Percentiles rank a stretch among this genome's conserved stretches.
phyloP scores from a whole-genome alignment of 257 asterid species.

The Solanum gracilifrons region DNA sequence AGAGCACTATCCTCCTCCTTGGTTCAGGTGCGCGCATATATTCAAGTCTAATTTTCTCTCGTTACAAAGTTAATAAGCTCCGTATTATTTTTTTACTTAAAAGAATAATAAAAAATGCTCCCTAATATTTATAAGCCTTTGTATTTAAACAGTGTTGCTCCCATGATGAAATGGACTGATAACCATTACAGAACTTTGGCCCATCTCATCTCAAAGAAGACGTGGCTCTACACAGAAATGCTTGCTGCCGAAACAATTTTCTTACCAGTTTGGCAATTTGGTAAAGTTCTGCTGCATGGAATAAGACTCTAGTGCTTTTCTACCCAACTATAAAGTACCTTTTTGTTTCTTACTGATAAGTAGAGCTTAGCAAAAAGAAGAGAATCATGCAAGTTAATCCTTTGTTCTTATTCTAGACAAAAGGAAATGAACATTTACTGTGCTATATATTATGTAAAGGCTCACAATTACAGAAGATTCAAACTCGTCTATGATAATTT shows the following conservation, averaged over 20 bases:
- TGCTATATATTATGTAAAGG: not conserved
- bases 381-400: not conserved
- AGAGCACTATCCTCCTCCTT: conserved; percentile 53
- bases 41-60: not conserved
- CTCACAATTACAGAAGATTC: not conserved
- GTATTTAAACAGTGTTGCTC: conserved; percentile 55
- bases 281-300: conserved; percentile 22
- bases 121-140: not conserved
- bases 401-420: not conserved
- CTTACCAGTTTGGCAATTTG: conserved; percentile 64
- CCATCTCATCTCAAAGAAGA: conserved; percentile 65
- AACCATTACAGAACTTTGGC: conserved; percentile 87
- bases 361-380: not conserved
- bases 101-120: not conserved
- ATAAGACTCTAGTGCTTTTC: not conserved
- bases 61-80: not conserved
- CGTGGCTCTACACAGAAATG: conserved; percentile 95
- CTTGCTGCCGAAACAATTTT: conserved; percentile 95
- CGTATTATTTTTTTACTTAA: not conserved
- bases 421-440: not conserved
- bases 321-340: not conserved
- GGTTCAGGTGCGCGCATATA: conserved; percentile 76
- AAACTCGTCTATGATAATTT: not conserved
- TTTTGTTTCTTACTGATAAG: not conserved
- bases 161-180: conserved; percentile 95